Conservation (phyloP, 331 rosid species). For the Rhamnella rubrinervis region DNA sequence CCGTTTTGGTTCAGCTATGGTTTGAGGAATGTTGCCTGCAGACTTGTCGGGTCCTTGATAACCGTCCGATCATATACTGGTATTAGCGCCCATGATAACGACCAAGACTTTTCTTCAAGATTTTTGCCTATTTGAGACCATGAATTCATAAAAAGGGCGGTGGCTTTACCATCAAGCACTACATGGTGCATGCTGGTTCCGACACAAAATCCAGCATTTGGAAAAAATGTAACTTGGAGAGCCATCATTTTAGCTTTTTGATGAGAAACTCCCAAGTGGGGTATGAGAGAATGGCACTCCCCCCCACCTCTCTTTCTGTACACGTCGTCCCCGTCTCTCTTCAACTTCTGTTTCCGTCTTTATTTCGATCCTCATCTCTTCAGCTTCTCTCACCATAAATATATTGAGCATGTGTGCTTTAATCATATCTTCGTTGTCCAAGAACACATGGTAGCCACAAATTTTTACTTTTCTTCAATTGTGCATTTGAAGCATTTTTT, state of each 20-base stretch:
- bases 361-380: no score
- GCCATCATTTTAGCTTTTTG: constrained; percentile 11
- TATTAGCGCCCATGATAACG: background rate
- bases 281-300: constrained; percentile 28
- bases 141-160: constrained; percentile 41
- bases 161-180: constrained; percentile 35
- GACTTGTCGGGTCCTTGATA: constrained; percentile 10
- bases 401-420: no score
- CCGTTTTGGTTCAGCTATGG: background rate
- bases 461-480: no score
- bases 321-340: no score
- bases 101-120: background rate
- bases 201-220: constrained; percentile 39
- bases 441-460: no score
- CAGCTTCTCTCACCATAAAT: no score
- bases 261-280: constrained; percentile 15
- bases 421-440: no score
- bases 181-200: constrained; percentile 46
- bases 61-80: constrained; percentile 7
- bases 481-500: no score
- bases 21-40: background rate
- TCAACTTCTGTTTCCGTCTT: no score
- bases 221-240: constrained; percentile 41
- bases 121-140: constrained; percentile 45
- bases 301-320: no score